Evolutionary conservation across 345 rosid species (phyloP).

Genomic region (Erysimum cheiranthoides): DNA sequence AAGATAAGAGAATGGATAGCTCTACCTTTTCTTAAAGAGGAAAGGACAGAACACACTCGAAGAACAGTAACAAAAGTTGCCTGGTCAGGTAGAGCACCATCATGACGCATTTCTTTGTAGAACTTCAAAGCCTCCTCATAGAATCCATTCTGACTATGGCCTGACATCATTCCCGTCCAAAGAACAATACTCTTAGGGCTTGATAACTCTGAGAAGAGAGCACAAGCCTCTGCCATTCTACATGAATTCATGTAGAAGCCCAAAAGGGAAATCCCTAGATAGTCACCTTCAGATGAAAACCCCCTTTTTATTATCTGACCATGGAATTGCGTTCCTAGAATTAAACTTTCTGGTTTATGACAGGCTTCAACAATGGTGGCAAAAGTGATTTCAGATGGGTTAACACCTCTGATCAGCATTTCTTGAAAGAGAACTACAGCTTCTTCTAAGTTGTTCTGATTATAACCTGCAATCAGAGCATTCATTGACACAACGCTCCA

Average conservation of each 20-base stretch:
- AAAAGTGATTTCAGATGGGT: constrained; percentile 77
- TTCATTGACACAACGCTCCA: constrained; percentile 77
- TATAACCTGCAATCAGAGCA: constrained; percentile 85
- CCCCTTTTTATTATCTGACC: constrained; percentile 67
- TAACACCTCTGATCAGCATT: constrained; percentile 66
- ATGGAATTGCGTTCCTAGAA: constrained; percentile 74
- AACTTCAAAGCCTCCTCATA: constrained; percentile 68
- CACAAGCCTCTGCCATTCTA: constrained; percentile 58
- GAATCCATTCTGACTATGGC: constrained; percentile 72
- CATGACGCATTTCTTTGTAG: constrained; percentile 67
- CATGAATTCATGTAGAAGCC: constrained; percentile 76
- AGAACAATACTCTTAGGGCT: constrained; percentile 63
- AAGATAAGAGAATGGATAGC: constrained; percentile 72
- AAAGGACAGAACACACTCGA: constrained; percentile 71
- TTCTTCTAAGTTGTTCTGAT: constrained; percentile 56
- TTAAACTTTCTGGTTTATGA: constrained; percentile 55
- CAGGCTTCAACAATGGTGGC: constrained; percentile 85
- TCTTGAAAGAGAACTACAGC: constrained; percentile 61
- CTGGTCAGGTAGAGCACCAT: constrained; percentile 74
- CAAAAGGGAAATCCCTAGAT: constrained; percentile 73
- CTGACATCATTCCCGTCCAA: constrained; percentile 91
- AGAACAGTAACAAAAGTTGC: constrained; percentile 90
- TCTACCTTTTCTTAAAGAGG: constrained; percentile 70
- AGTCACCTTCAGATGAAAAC: constrained; percentile 61
- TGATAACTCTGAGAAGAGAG: constrained; percentile 68